Percentiles rank a stretch among this genome's conserved stretches.
Conservation (phyloP, 495 filamentous ascomycete genomes). For the Aspergillus nanangensis region DNA sequence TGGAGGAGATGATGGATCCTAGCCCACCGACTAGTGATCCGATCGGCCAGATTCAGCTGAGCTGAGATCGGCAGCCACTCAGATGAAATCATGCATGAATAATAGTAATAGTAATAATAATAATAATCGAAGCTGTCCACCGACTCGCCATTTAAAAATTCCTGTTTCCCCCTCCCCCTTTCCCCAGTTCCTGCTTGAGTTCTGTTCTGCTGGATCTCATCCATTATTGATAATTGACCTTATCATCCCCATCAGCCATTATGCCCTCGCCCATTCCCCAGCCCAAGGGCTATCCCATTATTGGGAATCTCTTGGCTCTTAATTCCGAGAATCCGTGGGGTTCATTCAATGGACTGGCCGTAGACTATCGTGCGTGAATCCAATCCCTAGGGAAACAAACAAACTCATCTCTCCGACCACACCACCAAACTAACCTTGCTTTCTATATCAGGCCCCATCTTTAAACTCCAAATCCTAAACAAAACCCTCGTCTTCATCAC, state of each 20-base stretch:
- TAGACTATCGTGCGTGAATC: slow-evolving; percentile 53
- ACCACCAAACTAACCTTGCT: slow-evolving; percentile 7
- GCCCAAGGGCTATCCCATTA: slow-evolving; percentile 60
- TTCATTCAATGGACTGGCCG: slow-evolving; percentile 58
- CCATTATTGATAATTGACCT: slow-evolving; percentile 1
- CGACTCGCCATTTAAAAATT: too few species aligned
- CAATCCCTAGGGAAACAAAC: too few species aligned
- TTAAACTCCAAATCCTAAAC: slow-evolving; percentile 57
- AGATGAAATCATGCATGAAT: too few species aligned
- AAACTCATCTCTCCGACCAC: neutral
- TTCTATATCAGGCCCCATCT: slow-evolving; percentile 54
- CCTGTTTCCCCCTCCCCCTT: neutral
- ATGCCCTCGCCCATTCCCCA: slow-evolving; percentile 54
- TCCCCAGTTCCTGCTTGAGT: neutral
- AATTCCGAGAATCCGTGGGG: slow-evolving; percentile 57
- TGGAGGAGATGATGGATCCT: slow-evolving; percentile 6
- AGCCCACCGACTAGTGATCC: slow-evolving; percentile 6
- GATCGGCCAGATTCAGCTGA: slow-evolving; percentile 9
- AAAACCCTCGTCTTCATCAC: slow-evolving; percentile 49
- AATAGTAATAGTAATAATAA: too few species aligned
- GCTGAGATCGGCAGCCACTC: slow-evolving; percentile 16
- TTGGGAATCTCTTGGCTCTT: slow-evolving; percentile 66
- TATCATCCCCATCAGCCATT: neutral
- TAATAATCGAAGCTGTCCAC: too few species aligned
- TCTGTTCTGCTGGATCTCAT: neutral